phyloP scores from a whole-genome alignment of 805 yeast species.

The Candida dendrica region DNA sequence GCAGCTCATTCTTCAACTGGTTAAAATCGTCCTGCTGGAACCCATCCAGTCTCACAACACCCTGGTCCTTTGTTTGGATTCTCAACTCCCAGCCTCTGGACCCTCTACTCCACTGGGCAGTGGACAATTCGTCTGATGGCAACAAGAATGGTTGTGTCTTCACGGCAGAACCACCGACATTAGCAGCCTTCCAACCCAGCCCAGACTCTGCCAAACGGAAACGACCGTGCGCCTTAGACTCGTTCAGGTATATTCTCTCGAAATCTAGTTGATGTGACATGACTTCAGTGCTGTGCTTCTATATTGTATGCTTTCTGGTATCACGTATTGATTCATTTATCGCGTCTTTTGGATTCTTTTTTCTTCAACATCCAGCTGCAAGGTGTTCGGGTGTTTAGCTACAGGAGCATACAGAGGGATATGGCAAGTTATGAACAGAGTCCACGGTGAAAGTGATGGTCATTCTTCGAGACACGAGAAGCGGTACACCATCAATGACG shows the following conservation, averaged over 20 bases:
- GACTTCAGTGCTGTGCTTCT: no score
- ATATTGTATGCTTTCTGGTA: no score
- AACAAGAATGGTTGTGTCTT: constrained; percentile 72
- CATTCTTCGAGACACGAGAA: no score
- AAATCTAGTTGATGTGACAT: constrained; percentile 41
- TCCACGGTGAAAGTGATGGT: no score
- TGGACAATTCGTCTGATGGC: constrained; percentile 77
- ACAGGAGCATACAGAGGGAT: no score
- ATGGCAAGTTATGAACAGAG: no score
- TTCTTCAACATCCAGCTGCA: no score
- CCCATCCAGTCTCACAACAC: constrained; percentile 86
- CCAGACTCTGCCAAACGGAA: constrained; percentile 96
- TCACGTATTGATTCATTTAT: no score
- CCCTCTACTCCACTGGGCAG: constrained; percentile 89
- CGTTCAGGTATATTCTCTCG: constrained; percentile 86
- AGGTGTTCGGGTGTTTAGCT: no score
- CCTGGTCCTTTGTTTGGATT: constrained; percentile 81
- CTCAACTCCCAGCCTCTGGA: constrained; percentile 86
- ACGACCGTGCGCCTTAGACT: constrained; percentile 75
- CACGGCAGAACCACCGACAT: constrained; percentile 39
- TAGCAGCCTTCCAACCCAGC: constrained; percentile 86
- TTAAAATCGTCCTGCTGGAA: constrained; percentile 81
- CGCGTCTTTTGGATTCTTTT: no score
- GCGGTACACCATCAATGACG: no score
- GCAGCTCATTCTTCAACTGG: constrained; percentile 75